Conservation (phyloP, 331 rosid genomes). For the Spiraea crenata region DNA sequence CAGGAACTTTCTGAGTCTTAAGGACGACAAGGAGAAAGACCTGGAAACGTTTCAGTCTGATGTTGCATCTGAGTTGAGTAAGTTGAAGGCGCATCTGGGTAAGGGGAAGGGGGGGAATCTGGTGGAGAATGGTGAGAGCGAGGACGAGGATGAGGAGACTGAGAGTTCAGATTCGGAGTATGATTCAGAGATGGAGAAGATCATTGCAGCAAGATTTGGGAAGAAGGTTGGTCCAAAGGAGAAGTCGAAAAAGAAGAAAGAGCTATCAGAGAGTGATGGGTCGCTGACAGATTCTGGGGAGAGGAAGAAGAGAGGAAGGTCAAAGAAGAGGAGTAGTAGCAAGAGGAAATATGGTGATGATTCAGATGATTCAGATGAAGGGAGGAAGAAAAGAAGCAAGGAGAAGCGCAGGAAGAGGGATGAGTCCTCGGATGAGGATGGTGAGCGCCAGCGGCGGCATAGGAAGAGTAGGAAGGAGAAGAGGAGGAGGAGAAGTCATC, state of each 20-base stretch:
- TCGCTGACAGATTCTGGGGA: slow-evolving; percentile 45
- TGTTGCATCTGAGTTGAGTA: slow-evolving; percentile 55
- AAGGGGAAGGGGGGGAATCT: slow-evolving; percentile 40
- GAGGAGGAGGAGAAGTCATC: slow-evolving; percentile 68
- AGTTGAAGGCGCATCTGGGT: slow-evolving; percentile 52
- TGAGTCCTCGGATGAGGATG: slow-evolving; percentile 60
- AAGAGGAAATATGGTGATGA: slow-evolving; percentile 50
- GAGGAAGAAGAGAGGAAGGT: slow-evolving; percentile 78
- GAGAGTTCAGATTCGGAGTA: slow-evolving; percentile 73
- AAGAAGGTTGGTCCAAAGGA: slow-evolving; percentile 45
- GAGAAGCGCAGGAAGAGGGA: slow-evolving; percentile 67
- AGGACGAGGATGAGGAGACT: slow-evolving; percentile 65
- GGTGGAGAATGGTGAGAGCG: slow-evolving; percentile 57
- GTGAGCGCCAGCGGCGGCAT: slow-evolving; percentile 30
- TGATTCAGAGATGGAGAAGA: slow-evolving; percentile 79
- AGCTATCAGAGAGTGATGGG: slow-evolving; percentile 43
- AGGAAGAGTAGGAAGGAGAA: slow-evolving; percentile 83
- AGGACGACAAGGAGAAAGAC: slow-evolving; percentile 76
- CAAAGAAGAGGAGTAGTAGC: slow-evolving; percentile 71
- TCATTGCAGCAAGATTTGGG: slow-evolving; percentile 66
- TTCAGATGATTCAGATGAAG: slow-evolving; percentile 49
- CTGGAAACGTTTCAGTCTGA: slow-evolving; percentile 48
- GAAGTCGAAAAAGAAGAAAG: slow-evolving; percentile 38
- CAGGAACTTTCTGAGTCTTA: slow-evolving; percentile 76
- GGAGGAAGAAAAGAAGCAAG: slow-evolving; percentile 55